A percentile compares a stretch with the other conserved stretches of the same genome.
phyloP scores from a whole-genome alignment of 306 rosid genomes.

The Gleditsia sinensis region DNA sequence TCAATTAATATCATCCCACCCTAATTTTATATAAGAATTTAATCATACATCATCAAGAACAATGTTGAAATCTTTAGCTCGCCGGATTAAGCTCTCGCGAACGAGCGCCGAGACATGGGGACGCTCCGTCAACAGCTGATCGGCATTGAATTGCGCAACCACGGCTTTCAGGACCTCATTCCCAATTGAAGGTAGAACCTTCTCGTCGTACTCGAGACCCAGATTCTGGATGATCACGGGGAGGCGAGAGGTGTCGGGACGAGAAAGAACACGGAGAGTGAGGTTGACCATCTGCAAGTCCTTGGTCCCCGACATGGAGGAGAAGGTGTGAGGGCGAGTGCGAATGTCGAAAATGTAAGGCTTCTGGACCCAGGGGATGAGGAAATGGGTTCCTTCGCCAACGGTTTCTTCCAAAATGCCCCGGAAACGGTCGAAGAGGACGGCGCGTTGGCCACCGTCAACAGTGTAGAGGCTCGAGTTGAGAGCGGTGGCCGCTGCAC shows the following conservation, averaged over 20 bases:
- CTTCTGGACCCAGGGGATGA: slow-evolving; percentile 94
- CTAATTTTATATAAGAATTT: neutral
- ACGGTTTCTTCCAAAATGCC: slow-evolving; percentile 65
- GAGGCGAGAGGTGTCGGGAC: slow-evolving; percentile 71
- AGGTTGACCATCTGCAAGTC: slow-evolving; percentile 96
- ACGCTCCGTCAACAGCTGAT: slow-evolving; percentile 87
- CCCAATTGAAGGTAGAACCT: slow-evolving; percentile 89
- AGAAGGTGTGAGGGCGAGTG: slow-evolving; percentile 85
- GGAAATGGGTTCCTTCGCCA: slow-evolving; percentile 86
- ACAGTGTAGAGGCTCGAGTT: slow-evolving; percentile 83
- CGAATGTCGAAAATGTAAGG: slow-evolving; percentile 92
- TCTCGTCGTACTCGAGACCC: slow-evolving; percentile 95
- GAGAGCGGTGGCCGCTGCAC: slow-evolving; percentile 52
- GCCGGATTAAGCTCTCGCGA: slow-evolving; percentile 65
- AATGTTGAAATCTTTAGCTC: slow-evolving; percentile 89
- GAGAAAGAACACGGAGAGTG: slow-evolving; percentile 80
- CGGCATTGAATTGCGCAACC: slow-evolving; percentile 92
- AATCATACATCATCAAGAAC: slow-evolving; percentile 65
- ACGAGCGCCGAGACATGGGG: slow-evolving; percentile 87
- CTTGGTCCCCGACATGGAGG: slow-evolving; percentile 86
- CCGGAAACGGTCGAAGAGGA: slow-evolving; percentile 88
- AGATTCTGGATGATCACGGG: slow-evolving; percentile 78
- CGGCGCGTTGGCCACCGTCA: slow-evolving; percentile 96
- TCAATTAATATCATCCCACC: neutral
- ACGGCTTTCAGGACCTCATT: slow-evolving; percentile 90